Percentiles rank a stretch among this genome's conserved stretches.
Evolutionary conservation across 257 asterid genomes (phyloP).

Genomic region (Hygrophila difformis): DNA sequence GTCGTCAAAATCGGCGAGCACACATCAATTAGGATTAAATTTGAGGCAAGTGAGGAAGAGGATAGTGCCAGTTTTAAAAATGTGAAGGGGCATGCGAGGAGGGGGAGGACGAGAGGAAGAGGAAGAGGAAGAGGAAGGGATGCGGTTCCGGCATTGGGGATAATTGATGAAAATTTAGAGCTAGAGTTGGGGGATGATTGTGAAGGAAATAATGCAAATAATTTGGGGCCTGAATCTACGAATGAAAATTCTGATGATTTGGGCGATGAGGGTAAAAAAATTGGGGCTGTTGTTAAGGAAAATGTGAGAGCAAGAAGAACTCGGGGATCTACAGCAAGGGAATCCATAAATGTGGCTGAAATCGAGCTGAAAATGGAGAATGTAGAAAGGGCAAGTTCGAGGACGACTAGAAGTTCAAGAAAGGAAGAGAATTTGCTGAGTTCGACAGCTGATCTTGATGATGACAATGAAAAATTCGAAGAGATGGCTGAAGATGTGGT

Average conservation of each 20-base stretch:
- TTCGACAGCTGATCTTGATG: not conserved
- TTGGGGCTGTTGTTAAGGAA: not conserved
- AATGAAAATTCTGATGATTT: conserved; percentile 11
- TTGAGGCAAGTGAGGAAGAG: conserved; percentile 17
- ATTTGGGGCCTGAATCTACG: conserved; percentile 4
- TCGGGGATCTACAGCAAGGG: no score
- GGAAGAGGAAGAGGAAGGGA: no score
- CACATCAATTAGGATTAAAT: conserved; percentile 40
- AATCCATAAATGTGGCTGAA: no score
- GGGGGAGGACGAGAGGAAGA: conserved; percentile 23
- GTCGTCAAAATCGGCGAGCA: conserved; percentile 55
- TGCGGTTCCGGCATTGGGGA: conserved; percentile 25
- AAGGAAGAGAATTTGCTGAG: no score
- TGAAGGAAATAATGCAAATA: not conserved
- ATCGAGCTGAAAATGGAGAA: not conserved
- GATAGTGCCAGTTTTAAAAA: conserved; percentile 1
- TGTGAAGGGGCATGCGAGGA: conserved; percentile 31
- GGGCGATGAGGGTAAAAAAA: conserved; percentile 3
- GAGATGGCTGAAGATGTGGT: conserved; percentile 12
- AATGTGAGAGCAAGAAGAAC: conserved; percentile 6
- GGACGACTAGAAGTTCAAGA: no score
- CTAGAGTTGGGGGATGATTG: conserved; percentile 20
- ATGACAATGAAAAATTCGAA: conserved; percentile 11
- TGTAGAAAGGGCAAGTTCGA: no score
- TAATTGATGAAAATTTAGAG: conserved; percentile 33